Evolutionary conservation across 495 filamentous ascomycete species (phyloP).

Genomic region (Talaromyces borbonicus): DNA sequence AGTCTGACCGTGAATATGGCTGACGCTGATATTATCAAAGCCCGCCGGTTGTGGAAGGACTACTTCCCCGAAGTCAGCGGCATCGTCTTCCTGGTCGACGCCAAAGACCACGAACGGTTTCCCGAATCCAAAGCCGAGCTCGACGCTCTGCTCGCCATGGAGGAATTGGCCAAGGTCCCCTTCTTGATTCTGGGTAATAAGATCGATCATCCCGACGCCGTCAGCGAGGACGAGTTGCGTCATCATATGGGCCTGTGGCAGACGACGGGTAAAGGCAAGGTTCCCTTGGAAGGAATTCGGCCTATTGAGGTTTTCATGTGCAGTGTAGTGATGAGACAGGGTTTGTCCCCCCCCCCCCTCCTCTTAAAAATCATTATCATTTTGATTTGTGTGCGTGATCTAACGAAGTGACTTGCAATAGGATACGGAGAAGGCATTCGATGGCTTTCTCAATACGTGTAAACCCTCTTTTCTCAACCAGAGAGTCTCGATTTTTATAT

Average conservation of each 20-base stretch:
- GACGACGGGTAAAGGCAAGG: slow-evolving; percentile 96
- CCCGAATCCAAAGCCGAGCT: slow-evolving; percentile 92
- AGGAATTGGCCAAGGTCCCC: slow-evolving; percentile 85
- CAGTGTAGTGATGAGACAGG: slow-evolving; percentile 95
- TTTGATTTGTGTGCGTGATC: not conserved
- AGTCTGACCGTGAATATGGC: no score
- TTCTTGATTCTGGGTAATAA: slow-evolving; percentile 96
- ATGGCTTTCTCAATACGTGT: slow-evolving; percentile 47
- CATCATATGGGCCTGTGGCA: slow-evolving; percentile 86
- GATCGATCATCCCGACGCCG: slow-evolving; percentile 94
- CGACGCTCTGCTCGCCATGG: slow-evolving; percentile 87
- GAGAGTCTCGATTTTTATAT: not conserved
- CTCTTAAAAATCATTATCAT: not conserved
- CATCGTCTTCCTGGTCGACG: slow-evolving; percentile 96
- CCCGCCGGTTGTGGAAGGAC: slow-evolving; percentile 94
- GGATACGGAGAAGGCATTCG: slow-evolving; percentile 46
- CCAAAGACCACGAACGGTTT: slow-evolving; percentile 91
- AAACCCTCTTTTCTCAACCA: slow-evolving; percentile 9
- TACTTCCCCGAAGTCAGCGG: slow-evolving; percentile 98
- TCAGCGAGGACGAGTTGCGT: slow-evolving; percentile 88
- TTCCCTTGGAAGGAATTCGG: slow-evolving; percentile 85
- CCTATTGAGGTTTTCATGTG: slow-evolving; percentile 99
- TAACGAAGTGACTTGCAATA: slow-evolving; percentile 12
- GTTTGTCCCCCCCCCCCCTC: slow-evolving; percentile 34
- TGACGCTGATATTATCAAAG: slow-evolving; percentile 29